Base-by-base conservation (phyloP, 164 flowering plant genomes). In the Aristolochia californica region DNA sequence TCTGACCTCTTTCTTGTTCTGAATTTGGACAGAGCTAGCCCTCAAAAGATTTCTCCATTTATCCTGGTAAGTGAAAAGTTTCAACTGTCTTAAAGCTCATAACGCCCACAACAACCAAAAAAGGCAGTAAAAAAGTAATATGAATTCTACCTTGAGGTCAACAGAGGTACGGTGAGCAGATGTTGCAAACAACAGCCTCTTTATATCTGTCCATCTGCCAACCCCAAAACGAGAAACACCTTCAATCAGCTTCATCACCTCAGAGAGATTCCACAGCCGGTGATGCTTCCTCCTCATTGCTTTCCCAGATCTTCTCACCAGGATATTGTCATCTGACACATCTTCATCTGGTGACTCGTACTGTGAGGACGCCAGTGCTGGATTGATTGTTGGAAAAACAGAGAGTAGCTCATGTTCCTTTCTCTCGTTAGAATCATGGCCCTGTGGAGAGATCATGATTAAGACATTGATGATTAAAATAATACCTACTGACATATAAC, bases 21-120 rank as follows among this genome's bases (percentile, higher is more conserved):
- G 70, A 50, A 59, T 50, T 44, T 68, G 70, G 17, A 64, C 56
- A 59, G 75, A 60, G 53, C 83, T 73, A 34, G 93, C 87, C 67
- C 72, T 77, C 55, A 81, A 59, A 57, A 86, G 86, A 72, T 86
- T 86, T 56, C 94, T 70, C 94, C 94, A 86, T 70, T 86, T 83
- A 74, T 86, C 94, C 94, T 86, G 77, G 30, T 27, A 25, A 69
- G 53, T 53, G 26, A 43, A 53, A 55, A 28, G 27, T 9, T 17
- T 4, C 17, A 24, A 62, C 48, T 21, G 22, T 7, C 34, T 28
- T 28, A 45, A 55, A 10, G 38, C 45, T 65, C 51, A 58, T 12
- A 20, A 50, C n/a, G 14, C 45, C 8, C 24, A 13, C 30, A 28
- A 25, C 22, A 56, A 43, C 0, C 8, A 17, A 53, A 10, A 24